A percentile compares a stretch with the other conserved stretches of the same genome.
phyloP scores from a whole-genome alignment of 345 rosid genomes.

The Salix purpurea region DNA sequence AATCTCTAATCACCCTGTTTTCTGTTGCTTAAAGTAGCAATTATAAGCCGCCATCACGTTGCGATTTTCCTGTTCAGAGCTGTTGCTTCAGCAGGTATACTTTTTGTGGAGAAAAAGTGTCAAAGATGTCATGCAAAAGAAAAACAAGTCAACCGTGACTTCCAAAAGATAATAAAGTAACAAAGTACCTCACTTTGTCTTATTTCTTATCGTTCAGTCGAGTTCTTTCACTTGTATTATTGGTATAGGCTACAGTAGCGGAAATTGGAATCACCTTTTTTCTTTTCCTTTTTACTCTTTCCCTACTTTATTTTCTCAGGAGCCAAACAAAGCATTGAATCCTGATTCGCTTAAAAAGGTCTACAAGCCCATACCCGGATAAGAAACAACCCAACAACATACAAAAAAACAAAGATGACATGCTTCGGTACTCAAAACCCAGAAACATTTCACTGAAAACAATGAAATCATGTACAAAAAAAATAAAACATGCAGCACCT shows the following conservation, averaged over 20 bases:
- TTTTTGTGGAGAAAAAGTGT: not conserved
- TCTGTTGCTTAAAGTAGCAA: not conserved
- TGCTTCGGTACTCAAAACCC: not conserved
- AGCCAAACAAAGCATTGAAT: conserved; percentile 16
- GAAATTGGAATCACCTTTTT: not conserved
- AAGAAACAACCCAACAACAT: not conserved
- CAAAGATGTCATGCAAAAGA: conserved; percentile 16
- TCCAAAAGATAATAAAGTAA: not conserved
- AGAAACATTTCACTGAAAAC: not conserved
- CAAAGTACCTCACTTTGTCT: not conserved
- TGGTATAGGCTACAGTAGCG: too few relatives aligned
- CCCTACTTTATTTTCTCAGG: conserved; percentile 1
- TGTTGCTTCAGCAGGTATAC: conserved; percentile 15
- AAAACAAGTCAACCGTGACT: not conserved
- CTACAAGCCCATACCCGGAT: not conserved
- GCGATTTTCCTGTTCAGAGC: conserved; percentile 26
- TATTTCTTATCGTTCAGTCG: not conserved
- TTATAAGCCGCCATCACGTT: not conserved
- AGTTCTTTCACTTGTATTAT: not conserved
- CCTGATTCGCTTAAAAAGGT: not conserved
- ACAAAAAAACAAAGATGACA: not conserved
- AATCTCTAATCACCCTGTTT: not conserved
- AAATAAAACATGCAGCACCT: conserved; percentile 3
- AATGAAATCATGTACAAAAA: not conserved
- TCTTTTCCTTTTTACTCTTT: not conserved